Base-by-base conservation (phyloP, 768 basidiomycete species). In the Pholiota molesta region DNA sequence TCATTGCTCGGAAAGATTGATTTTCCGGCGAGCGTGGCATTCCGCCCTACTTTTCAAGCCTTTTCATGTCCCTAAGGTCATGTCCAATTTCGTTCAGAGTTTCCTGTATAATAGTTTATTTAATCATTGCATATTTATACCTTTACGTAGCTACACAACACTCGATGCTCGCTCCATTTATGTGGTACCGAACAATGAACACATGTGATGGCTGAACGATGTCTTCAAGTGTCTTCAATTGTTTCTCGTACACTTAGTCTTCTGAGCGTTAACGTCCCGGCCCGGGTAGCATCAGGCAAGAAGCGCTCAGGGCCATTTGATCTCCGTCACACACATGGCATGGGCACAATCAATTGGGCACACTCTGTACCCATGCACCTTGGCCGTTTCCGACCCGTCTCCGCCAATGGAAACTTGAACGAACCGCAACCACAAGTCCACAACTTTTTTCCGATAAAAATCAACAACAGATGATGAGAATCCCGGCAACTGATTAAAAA, bases 1-100 rank as follows among this genome's bases (percentile, higher is more conserved):
- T 74, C 56, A 65, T 73, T 39, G 61, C 40, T 28, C 21, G 37
- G 26, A 62, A 59, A 52, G 33, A 55, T 5, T 16, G 23, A 40
- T 52, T 19, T 44, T 14, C 37, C 45, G 23, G 45, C 28, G 49
- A 26, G 40, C 39, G 37, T 52, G 42, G 19, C 23, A 33, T 17
- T 52, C 8, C 26, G 14, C 31, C 35, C 33, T 59, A 28, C 49
- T 37, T 33, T 42, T 60, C 29, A 33, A 35, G 49, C 37, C 52
- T 31, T 49, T 58, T 39, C 37, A 35, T 14, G 29, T 19, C 29
- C 29, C 52, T 53, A n/a, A 35, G 53, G 31, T 39, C 23, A 29
- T 35, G n/a, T 54, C 37, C 37, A 9, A 26, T 54, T n/a, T 37
- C 11, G 53, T 33, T 35, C 14, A 10, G 52, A 21, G 19, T 44